Percentiles rank a stretch among this genome's conserved stretches.
phyloP scores from a whole-genome alignment of 495 filamentous ascomycete species.

The Evernia prunastri region DNA sequence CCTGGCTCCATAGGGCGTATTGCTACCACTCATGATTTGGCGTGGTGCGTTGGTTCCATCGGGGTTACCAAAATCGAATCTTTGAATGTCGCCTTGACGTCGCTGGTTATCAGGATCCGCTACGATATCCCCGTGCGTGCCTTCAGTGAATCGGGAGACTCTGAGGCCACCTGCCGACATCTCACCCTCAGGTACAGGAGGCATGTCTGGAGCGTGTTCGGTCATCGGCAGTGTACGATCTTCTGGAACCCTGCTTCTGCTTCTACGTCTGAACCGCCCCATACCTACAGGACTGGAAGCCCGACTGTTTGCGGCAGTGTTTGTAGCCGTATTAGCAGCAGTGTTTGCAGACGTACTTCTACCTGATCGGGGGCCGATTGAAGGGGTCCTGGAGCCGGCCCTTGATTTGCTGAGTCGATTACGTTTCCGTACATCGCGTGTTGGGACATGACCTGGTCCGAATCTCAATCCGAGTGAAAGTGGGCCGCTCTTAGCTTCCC shows the following conservation, averaged over 20 bases:
- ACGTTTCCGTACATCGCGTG: constrained; percentile 22
- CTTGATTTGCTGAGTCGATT: constrained; percentile 22
- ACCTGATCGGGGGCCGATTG: constrained; percentile 10
- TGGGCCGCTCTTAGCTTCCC: constrained; percentile 14
- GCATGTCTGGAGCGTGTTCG: constrained; percentile 9
- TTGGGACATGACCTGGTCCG: constrained; percentile 29
- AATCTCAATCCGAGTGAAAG: constrained; percentile 29
- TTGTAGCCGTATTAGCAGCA: not conserved
- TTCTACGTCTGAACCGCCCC: constrained; percentile 14
- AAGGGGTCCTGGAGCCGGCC: constrained; percentile 19
- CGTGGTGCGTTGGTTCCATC: not conserved
- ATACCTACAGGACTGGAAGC: constrained; percentile 8
- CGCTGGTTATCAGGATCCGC: not conserved
- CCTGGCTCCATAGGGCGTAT: constrained; percentile 1
- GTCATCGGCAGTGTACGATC: constrained; percentile 1
- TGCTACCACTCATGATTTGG: constrained; percentile 2
- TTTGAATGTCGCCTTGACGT: constrained; percentile 12
- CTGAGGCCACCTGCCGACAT: not conserved
- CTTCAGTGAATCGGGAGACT: constrained; percentile 14
- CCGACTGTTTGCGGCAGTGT: constrained; percentile 6
- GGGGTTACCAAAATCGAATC: constrained; percentile 9
- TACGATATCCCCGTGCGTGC: constrained; percentile 7
- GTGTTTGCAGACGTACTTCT: constrained; percentile 2
- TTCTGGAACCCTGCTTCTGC: constrained; percentile 11
- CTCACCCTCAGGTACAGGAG: constrained; percentile 12